phyloP scores from a whole-genome alignment of 2,329 filamentous ascomycete species.

The Diaporthe citri region DNA sequence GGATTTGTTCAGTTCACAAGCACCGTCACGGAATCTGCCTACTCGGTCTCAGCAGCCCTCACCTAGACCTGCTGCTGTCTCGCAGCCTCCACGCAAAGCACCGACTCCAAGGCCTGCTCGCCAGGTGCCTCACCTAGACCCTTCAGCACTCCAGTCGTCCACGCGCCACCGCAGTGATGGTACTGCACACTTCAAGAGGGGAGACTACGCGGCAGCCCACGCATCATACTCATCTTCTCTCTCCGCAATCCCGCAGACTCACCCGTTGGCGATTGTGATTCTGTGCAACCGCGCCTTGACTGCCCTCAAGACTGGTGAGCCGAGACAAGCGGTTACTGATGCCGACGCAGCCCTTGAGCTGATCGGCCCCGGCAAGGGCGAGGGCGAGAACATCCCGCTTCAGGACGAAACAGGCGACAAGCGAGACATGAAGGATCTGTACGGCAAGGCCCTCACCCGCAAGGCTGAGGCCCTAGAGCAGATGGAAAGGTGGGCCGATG shows the following conservation, averaged over 20 bases:
- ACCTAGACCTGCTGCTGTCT: constrained; percentile 58
- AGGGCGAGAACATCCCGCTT: constrained; percentile 83
- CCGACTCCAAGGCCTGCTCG: constrained; percentile 60
- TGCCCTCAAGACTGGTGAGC: constrained; percentile 89
- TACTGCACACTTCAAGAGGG: constrained; percentile 91
- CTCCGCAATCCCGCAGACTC: constrained; percentile 77
- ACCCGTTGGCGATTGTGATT: constrained; percentile 89
- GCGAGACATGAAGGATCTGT: constrained; percentile 93
- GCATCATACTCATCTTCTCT: constrained; percentile 85
- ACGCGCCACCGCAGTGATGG: constrained; percentile 84
- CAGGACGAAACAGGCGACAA: constrained; percentile 69
- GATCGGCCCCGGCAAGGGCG: constrained; percentile 84
- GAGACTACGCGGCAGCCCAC: constrained; percentile 91
- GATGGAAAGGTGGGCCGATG: constrained; percentile 93
- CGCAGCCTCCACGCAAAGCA: constrained; percentile 59
- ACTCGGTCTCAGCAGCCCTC: constrained; percentile 56
- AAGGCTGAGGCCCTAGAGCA: constrained; percentile 97
- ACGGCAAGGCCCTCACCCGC: constrained; percentile 90
- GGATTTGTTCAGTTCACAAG: constrained; percentile 70
- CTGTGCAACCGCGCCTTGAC: constrained; percentile 93
- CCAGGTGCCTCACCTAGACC: constrained; percentile 75
- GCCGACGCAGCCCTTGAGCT: constrained; percentile 83
- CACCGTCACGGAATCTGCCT: constrained; percentile 52
- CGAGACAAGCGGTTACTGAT: constrained; percentile 87
- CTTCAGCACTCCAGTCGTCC: constrained; percentile 79